Evolutionary conservation across 2,329 filamentous ascomycete genomes (phyloP).

Genomic region (Boeremia lycopersici): DNA sequence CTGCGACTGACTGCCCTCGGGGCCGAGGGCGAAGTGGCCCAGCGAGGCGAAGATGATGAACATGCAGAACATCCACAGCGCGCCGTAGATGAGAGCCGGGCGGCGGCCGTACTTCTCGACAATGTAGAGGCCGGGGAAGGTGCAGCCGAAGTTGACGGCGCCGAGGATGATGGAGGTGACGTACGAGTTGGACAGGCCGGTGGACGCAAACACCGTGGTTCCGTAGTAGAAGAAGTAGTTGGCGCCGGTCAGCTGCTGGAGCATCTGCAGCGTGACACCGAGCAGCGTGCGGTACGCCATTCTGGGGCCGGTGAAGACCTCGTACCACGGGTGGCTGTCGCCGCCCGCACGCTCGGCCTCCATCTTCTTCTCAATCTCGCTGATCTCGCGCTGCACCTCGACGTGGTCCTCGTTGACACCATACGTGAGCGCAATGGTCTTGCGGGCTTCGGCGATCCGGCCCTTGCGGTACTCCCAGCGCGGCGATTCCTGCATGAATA

Average conservation of each 20-base stretch:
- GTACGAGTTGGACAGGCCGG: conserved; percentile 51
- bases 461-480: conserved; percentile 64
- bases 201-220: conserved; percentile 52
- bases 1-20: conserved; percentile 43
- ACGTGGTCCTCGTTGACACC: conserved; percentile 62
- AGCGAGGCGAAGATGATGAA: conserved; percentile 62
- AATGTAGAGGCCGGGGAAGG: conserved; percentile 55
- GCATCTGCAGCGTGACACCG: conserved; percentile 67
- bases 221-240: conserved; percentile 64
- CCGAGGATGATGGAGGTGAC: conserved; percentile 57
- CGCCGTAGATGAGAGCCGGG: conserved; percentile 53
- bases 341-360: conserved; percentile 56
- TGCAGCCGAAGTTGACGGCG: conserved; percentile 56
- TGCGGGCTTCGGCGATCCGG: conserved; percentile 57
- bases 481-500: conserved; percentile 62
- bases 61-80: conserved; percentile 59
- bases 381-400: conserved; percentile 58
- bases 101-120: conserved; percentile 55
- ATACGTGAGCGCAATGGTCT: conserved; percentile 61
- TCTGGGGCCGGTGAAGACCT: conserved; percentile 68
- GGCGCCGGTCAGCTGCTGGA: conserved; percentile 71
- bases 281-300: conserved; percentile 70
- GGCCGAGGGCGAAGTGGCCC: conserved; percentile 52
- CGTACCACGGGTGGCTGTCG: conserved; percentile 54
- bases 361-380: conserved; percentile 62